phyloP scores from a whole-genome alignment of 2,329 filamentous ascomycete species.

The Hymenoscyphus salicellus region DNA sequence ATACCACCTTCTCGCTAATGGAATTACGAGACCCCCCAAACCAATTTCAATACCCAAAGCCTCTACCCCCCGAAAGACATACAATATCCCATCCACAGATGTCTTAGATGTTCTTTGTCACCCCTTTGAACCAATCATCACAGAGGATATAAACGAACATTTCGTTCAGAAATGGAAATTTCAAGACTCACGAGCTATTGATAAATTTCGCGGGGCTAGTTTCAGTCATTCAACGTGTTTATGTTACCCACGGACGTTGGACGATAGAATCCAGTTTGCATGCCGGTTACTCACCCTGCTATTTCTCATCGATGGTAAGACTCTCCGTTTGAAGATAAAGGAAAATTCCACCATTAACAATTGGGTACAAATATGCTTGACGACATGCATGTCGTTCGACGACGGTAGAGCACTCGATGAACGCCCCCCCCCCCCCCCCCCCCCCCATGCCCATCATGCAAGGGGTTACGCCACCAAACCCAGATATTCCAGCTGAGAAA shows the following conservation, averaged over 20 bases:
- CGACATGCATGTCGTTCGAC: neutral
- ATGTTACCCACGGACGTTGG: neutral
- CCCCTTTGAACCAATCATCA: neutral
- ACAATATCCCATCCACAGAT: too few species aligned
- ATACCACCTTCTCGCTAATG: too few species aligned
- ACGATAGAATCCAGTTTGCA: neutral
- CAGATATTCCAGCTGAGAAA: neutral
- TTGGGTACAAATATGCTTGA: neutral
- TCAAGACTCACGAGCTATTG: neutral
- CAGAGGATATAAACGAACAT: neutral
- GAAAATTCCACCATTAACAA: neutral
- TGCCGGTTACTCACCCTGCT: neutral
- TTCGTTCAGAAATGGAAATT: neutral
- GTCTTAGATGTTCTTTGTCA: neutral
- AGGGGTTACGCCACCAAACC: neutral
- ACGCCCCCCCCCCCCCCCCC: too few species aligned
- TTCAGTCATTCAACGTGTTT: neutral
- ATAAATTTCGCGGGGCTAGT: neutral
- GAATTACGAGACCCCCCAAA: too few species aligned
- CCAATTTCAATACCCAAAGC: too few species aligned
- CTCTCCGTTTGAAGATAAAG: neutral
- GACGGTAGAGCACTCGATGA: neutral
- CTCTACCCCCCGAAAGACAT: too few species aligned
- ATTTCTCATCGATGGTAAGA: conserved; percentile 2
- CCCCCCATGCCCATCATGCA: neutral